Base-by-base conservation (phyloP, 805 yeast species). In the Martiniozyma abietophila region DNA sequence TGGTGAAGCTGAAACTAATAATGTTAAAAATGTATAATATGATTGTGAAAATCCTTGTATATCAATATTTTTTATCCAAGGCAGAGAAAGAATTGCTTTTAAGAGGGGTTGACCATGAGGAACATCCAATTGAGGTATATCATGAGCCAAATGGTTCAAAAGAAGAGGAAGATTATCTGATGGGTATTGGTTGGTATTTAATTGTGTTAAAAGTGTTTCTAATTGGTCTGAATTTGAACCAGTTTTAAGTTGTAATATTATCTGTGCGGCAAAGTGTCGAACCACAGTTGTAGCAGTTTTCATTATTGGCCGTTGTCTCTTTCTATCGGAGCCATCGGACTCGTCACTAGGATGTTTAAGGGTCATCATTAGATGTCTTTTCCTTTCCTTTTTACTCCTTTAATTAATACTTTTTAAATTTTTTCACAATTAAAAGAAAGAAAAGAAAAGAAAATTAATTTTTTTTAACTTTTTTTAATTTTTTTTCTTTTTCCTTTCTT, bases 1-100 rank as follows among this genome's bases (percentile, higher is more conserved):
- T 6, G 97, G 97, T 40, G 78, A 67, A 29, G 89, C 80, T 4
- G 94, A 80, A 25, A 88, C 82, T 34, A 89, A 65, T 18, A 88
- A 82, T 29, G 75, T 68, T 29, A 84, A 59, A 54, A 92, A 92
- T 28, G 74, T 77, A 30, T 79, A 68, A 56, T 81, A 86, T 30
- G 65, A 60, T 31, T 64, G 61, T 18, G 72, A 57, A 45, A 77
- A 71, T 11, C 48, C 42, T 8, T 31, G 37, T 25, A 67, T 46
- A 16, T 57, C 61, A 6, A 41, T 25, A 28, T 39, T 41, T 19
- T 42, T 32, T 49, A 77, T 64, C 92, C 94, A 84, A 38, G 66
- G 63, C 43, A 80, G 66, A 40, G 64, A 69, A 31, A 86, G 65
- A 21, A 88, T 61, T 15, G 86, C 28, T 10, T 24, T 9, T 18